Base-by-base conservation (phyloP, 2,329 filamentous ascomycete species). In the Didymella keratinophila region DNA sequence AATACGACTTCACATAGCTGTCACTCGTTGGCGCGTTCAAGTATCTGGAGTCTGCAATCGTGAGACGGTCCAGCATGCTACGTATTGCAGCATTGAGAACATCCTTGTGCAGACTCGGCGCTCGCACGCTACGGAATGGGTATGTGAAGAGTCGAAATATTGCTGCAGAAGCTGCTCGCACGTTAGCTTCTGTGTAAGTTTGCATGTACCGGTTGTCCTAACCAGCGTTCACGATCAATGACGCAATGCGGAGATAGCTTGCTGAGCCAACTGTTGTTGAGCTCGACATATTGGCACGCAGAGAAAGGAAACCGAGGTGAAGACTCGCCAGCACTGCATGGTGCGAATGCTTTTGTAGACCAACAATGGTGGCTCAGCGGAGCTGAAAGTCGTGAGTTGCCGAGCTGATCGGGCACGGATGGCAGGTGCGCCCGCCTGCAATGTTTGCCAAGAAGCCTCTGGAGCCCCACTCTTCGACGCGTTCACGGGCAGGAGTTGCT, bases 201-300 rank as follows among this genome's bases (percentile, higher is more conserved):
- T 14, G 8, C 7, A 20, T 4, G 23, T 10, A 18, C n/a, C 10
- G 20, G 23, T 14, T 3, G 18, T 36, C 48, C 34, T 28, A 14
- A 53, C 55, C 44, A 12, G 44, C 45, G 23, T 45, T 53, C 12
- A 44, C 14, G 10, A 53, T n/a, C 37, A 58, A 25, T 39, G 44
- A 45, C 18, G 23, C 44, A 34, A 73, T 71, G 14, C 55, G 73
- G 44, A 67, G 67, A 7, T 72, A 62, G 60, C 62, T 72, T 25
- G 70, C 69, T 12, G 65, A 75, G 62, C 67, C 66, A 27, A 50
- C 36, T 25, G n/a, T 72, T n/a, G 61, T 68, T 6, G 23, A 72
- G 12, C 14, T 12, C 7, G 42, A n/a, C 32, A 53, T 53, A 25
- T n/a, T 39, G 50, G 18, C 21, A 10, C 18, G 9, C 16, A 23